phyloP scores from a whole-genome alignment of 768 basidiomycete genomes.

The Psilocybe azurescens region DNA sequence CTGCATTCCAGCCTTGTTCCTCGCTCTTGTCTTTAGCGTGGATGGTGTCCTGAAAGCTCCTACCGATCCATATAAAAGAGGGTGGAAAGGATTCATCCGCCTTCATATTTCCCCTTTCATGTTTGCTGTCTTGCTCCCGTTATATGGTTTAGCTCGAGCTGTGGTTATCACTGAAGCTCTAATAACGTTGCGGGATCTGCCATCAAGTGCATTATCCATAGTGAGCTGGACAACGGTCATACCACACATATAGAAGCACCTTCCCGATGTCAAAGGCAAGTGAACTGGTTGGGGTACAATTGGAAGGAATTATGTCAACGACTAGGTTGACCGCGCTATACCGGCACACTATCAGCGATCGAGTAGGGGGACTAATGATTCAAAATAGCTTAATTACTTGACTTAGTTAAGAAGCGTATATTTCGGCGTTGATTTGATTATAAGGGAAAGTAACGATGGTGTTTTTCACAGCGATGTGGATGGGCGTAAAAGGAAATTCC shows the following conservation, averaged over 20 bases:
- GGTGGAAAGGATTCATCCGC: neutral
- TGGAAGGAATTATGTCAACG: no score
- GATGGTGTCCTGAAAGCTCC: neutral
- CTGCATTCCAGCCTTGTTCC: slow-evolving; percentile 7
- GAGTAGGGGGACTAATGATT: no score
- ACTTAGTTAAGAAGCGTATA: no score
- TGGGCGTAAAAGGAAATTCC: no score
- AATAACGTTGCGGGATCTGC: neutral
- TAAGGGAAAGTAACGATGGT: no score
- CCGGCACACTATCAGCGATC: no score
- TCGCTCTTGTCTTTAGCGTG: slow-evolving; percentile 6
- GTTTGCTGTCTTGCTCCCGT: neutral
- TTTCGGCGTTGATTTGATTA: no score
- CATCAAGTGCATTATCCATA: neutral
- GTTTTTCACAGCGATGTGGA: no score
- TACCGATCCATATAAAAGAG: neutral
- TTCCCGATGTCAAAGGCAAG: no score
- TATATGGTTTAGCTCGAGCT: slow-evolving; percentile 8
- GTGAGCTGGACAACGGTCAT: slow-evolving; percentile 11
- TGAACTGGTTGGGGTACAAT: no score
- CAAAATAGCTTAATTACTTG: no score
- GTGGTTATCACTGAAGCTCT: neutral
- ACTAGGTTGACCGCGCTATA: no score
- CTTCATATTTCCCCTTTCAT: neutral
- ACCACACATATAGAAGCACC: slow-evolving; percentile 4